Base-by-base conservation (phyloP, 2,329 filamentous ascomycete species). In the Phialemonium atrogriseum region DNA sequence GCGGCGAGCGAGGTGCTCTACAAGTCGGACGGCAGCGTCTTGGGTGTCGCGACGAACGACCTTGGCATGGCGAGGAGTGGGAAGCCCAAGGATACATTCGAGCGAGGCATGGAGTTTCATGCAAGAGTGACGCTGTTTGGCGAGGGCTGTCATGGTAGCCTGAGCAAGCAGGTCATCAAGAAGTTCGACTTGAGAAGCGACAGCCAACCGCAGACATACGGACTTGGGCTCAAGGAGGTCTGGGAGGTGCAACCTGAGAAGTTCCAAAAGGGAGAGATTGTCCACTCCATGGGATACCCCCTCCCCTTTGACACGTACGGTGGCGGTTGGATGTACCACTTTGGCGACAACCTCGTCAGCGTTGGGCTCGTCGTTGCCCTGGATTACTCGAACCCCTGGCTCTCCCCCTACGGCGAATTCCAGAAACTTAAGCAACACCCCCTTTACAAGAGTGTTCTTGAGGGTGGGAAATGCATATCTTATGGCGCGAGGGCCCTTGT, bases 311-410 rank as follows among this genome's bases (percentile, higher is more conserved):
- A 96, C 52, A 91, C 88, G 7, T 98, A 98, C 54, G 91, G 91
- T 44, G 91, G 91, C 43, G 87, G 84, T n/a, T 98, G 87, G 80
- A 88, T 98, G 84, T 98, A 98, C 53, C 91, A 98, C 59, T 98
- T 96, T 58, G 91, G 88, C 22, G 89, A 98, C 48, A 98, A 96
- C 59, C 73, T 96, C 48, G 89, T 98, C 38, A 87, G 80, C 44
- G 70, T 98, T 34, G 91, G 91, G 15, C 68, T 96, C 12, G 91
- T 98, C 9, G 84, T 93, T 22, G 88, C 88, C 15, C 71, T 98
- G 33, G 91, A 98, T 65, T 98, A 98, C 56, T 71, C 84, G 24
- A 98, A 98, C 59, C 91, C 91, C 1, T 98, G 89, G 86, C 62
- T 96, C 34, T 91, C 88, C 4, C 91, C 91, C 0, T 98, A 96